phyloP scores from a whole-genome alignment of 306 rosid genomes.

The Prunus mira region DNA sequence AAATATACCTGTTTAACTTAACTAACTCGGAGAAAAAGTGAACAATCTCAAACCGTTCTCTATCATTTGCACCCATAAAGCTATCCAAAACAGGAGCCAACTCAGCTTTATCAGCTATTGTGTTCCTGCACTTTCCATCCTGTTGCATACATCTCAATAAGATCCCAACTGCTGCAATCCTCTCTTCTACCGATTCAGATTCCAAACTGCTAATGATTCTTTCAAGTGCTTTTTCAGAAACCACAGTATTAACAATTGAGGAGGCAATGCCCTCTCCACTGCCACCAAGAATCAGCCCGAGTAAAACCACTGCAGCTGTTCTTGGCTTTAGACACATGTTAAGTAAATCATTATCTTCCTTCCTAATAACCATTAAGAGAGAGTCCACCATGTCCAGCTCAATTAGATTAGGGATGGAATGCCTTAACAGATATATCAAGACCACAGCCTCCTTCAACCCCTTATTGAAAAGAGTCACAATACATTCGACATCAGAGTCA shows the following conservation, averaged over 20 bases:
- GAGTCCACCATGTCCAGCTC: slow-evolving; percentile 54
- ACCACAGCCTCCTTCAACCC: slow-evolving; percentile 82
- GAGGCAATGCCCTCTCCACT: slow-evolving; percentile 46
- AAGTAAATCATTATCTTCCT: slow-evolving; percentile 53
- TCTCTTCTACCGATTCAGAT: slow-evolving; percentile 63
- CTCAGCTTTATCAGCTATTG: slow-evolving; percentile 69
- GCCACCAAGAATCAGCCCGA: slow-evolving; percentile 52
- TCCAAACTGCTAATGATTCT: slow-evolving; percentile 51
- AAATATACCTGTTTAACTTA: slow-evolving; percentile 63
- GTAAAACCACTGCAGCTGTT: slow-evolving; percentile 69
- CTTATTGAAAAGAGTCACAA: slow-evolving; percentile 63
- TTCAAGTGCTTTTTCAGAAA: slow-evolving; percentile 49
- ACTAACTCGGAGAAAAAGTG: slow-evolving; percentile 66
- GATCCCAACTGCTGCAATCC: slow-evolving; percentile 71
- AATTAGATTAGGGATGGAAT: slow-evolving; percentile 34
- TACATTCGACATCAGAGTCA: slow-evolving; percentile 76
- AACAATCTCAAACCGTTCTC: slow-evolving; percentile 61
- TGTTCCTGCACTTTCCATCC: slow-evolving; percentile 73
- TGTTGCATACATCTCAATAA: slow-evolving; percentile 69
- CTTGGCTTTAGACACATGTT: slow-evolving; percentile 61
- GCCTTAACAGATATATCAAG: slow-evolving; percentile 62
- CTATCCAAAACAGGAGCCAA: slow-evolving; percentile 63
- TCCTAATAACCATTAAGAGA: slow-evolving; percentile 50
- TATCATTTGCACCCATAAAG: slow-evolving; percentile 50
- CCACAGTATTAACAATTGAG: slow-evolving; percentile 38